Evolutionary conservation across 495 filamentous ascomycete species (phyloP).

Genomic region (Margaritispora aquatica): DNA sequence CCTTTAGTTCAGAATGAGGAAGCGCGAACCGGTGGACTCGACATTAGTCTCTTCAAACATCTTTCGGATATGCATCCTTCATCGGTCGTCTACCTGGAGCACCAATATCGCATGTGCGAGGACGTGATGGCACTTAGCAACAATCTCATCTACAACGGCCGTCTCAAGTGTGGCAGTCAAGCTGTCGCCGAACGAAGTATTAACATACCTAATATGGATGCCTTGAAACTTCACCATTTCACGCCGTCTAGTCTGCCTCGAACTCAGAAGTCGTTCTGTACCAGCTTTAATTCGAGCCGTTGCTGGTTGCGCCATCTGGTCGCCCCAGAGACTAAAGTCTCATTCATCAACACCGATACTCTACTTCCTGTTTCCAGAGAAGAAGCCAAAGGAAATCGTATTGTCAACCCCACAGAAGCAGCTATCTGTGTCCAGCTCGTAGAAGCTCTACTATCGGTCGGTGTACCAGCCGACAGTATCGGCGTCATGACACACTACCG

Average conservation of each 20-base stretch:
- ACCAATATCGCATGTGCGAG: slow-evolving; percentile 97
- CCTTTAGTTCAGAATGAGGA: slow-evolving; percentile 90
- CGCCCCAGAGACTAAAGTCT: slow-evolving; percentile 60
- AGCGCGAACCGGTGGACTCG: slow-evolving; percentile 78
- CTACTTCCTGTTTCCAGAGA: slow-evolving; percentile 60
- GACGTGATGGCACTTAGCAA: slow-evolving; percentile 95
- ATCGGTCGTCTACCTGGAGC: slow-evolving; percentile 83
- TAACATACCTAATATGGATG: slow-evolving; percentile 52
- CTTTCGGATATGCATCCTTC: slow-evolving; percentile 82
- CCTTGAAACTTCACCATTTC: slow-evolving; percentile 51
- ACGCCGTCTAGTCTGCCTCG: slow-evolving; percentile 30
- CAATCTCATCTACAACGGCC: slow-evolving; percentile 83
- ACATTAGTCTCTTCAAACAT: slow-evolving; percentile 88
- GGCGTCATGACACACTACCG: slow-evolving; percentile 99
- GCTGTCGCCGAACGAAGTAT: slow-evolving; percentile 63
- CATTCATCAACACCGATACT: slow-evolving; percentile 82
- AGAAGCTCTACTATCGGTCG: slow-evolving; percentile 63
- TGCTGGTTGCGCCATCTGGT: slow-evolving; percentile 87
- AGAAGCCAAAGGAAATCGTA: slow-evolving; percentile 68
- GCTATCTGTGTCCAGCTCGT: slow-evolving; percentile 72
- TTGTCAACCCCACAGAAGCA: slow-evolving; percentile 79
- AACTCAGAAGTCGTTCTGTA: slow-evolving; percentile 41
- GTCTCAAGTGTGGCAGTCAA: slow-evolving; percentile 80
- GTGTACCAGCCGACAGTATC: slow-evolving; percentile 69
- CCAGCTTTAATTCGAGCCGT: slow-evolving; percentile 35